Evolutionary conservation across 148 eudicot species (phyloP).

Genomic region (Cornus kousa): DNA sequence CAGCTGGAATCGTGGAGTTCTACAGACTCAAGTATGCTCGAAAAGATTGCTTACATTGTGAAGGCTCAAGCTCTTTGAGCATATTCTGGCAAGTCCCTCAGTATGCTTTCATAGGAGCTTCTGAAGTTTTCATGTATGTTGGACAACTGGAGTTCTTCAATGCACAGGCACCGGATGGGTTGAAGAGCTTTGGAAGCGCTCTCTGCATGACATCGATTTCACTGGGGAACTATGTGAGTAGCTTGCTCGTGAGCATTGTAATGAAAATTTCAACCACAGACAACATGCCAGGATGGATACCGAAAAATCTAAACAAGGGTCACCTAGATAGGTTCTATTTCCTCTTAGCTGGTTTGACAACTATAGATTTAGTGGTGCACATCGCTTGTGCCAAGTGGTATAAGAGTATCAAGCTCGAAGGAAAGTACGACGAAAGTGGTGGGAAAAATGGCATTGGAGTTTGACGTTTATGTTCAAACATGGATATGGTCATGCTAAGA

Average conservation of each 20-base stretch:
- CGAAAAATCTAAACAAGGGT: constrained; percentile 75
- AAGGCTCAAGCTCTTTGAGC: constrained; percentile 63
- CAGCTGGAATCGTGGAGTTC: constrained; percentile 74
- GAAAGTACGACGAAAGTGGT: constrained; percentile 30
- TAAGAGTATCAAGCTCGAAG: constrained; percentile 57
- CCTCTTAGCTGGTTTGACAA: constrained; percentile 66
- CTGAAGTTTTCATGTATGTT: constrained; percentile 93
- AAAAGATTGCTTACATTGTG: constrained; percentile 56
- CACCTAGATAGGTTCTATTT: constrained; percentile 84
- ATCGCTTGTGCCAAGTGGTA: constrained; percentile 68
- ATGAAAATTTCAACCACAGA: constrained; percentile 71
- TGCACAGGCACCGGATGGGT: constrained; percentile 82
- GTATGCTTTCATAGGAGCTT: constrained; percentile 72
- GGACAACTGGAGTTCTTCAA: constrained; percentile 93
- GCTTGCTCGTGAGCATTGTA: constrained; percentile 64
- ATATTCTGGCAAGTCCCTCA: constrained; percentile 95
- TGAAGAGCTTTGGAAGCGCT: constrained; percentile 93
- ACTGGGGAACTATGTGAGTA: constrained; percentile 86
- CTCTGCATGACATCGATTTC: constrained; percentile 94
- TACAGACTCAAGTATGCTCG: constrained; percentile 64
- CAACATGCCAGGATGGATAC: constrained; percentile 91
- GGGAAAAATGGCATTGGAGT: constrained; percentile 26
- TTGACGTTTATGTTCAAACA: not conserved
- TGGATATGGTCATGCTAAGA: too few relatives aligned
- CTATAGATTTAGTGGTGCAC: constrained; percentile 56